These are phyloP conservation scores for Amphirosellinia nigrospora DNA, from an alignment of 495 filamentous ascomycete genomes.

Conservation along the genomic window DNA sequence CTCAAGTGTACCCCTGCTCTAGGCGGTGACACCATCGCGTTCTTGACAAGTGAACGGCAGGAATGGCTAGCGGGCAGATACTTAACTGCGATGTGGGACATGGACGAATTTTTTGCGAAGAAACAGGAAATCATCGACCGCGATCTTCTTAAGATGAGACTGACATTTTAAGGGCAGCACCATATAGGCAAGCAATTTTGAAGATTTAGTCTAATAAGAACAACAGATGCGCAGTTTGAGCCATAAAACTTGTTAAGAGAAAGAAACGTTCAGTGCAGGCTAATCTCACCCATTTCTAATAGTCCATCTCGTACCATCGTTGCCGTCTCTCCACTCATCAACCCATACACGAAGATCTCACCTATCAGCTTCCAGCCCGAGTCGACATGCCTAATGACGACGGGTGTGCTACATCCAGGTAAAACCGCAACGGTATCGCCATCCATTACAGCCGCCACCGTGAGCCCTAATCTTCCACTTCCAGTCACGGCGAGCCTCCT, in stretches of 20 bases:
- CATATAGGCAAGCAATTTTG: too few species aligned
- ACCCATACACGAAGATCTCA: background rate
- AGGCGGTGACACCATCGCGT: constrained; percentile 53
- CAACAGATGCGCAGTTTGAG: background rate
- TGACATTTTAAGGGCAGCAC: constrained; percentile 38
- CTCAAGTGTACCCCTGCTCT: constrained; percentile 48
- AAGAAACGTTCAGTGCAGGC: background rate
- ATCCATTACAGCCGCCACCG: background rate
- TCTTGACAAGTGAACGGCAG: constrained; percentile 52
- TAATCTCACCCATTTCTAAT: background rate
- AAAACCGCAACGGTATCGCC: background rate
- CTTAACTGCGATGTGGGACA: constrained; percentile 53
- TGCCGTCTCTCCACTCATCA: background rate
- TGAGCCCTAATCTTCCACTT: background rate
- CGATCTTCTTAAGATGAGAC: constrained; percentile 52
- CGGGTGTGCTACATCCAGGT: background rate
- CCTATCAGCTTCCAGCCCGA: background rate
- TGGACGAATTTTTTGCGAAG: constrained; percentile 50
- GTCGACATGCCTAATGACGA: background rate
- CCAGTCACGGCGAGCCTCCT: background rate
- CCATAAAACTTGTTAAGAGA: too few species aligned
- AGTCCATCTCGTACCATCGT: background rate
- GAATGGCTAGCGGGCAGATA: constrained; percentile 60
- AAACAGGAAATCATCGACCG: constrained; percentile 52
- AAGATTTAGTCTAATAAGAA: too few species aligned